A percentile compares a stretch with the other conserved stretches of the same genome.
These are phyloP conservation scores for Talaromyces liani DNA, from an alignment of 495 filamentous ascomycete species.

Conservation along the genomic window DNA sequence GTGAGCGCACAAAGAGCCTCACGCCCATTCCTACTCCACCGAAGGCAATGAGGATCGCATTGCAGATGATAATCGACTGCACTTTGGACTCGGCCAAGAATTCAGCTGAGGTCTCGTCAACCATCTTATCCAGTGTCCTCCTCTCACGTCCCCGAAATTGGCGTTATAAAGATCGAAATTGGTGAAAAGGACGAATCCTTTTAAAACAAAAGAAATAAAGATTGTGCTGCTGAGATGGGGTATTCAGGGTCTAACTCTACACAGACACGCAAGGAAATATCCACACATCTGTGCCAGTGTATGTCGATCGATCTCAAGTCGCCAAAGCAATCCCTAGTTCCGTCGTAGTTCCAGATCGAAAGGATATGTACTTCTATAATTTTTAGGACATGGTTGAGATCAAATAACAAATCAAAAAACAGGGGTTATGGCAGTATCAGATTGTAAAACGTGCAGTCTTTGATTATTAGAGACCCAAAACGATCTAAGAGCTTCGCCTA, in stretches of 20 bases:
- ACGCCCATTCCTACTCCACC: constrained; percentile 12
- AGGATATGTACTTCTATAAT: too few relatives aligned
- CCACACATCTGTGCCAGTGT: background rate
- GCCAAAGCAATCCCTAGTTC: background rate
- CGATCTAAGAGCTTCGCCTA: background rate
- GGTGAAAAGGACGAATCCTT: background rate
- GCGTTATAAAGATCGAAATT: background rate
- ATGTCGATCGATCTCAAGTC: background rate
- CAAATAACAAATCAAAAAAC: background rate
- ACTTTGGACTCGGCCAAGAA: constrained; percentile 17
- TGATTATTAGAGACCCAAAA: background rate
- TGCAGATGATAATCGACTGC: constrained; percentile 15
- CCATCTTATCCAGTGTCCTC: background rate
- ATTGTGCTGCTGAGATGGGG: background rate
- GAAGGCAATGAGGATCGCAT: constrained; percentile 12
- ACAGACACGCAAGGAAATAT: background rate
- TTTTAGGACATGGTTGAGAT: background rate
- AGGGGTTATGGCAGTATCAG: background rate
- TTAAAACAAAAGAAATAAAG: background rate
- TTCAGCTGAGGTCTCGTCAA: background rate
- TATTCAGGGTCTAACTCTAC: background rate
- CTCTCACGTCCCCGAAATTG: background rate
- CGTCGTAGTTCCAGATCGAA: background rate
- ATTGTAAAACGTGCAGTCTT: background rate
- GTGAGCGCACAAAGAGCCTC: constrained; percentile 15